A percentile compares a stretch with the other conserved stretches of the same genome.
These are phyloP conservation scores for Penicillium sp. DNA, from an alignment of 2,329 filamentous ascomycete species.

Conservation along the genomic window DNA sequence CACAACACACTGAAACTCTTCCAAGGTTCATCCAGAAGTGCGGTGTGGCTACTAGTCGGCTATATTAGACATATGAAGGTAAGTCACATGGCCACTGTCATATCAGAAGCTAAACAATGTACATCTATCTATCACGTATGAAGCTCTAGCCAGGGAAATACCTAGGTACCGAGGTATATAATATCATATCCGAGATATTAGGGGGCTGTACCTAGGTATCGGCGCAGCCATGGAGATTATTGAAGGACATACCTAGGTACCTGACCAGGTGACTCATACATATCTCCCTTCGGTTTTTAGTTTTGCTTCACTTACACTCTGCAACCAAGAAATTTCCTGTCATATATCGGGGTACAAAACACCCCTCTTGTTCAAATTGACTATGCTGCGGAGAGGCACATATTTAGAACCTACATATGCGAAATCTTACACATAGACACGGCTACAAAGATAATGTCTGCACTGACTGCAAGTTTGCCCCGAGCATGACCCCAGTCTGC, in stretches of 20 bases:
- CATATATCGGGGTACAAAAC: slow-evolving; percentile 20
- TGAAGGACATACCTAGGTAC: too few species aligned
- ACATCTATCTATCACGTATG: background rate
- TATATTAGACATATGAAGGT: background rate
- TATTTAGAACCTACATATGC: background rate
- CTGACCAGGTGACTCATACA: too few species aligned
- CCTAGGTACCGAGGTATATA: too few species aligned
- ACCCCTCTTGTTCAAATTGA: slow-evolving; percentile 16
- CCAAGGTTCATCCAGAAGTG: too few species aligned
- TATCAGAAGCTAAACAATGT: background rate
- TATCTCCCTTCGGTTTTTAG: too few species aligned
- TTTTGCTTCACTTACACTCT: too few species aligned
- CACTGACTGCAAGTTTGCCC: background rate
- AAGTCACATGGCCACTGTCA: background rate
- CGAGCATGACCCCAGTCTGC: slow-evolving; percentile 11
- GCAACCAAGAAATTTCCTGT: slow-evolving; percentile 13
- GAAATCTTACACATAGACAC: background rate
- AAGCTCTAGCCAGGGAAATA: background rate
- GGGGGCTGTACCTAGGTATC: too few species aligned
- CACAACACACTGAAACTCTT: background rate
- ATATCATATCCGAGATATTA: too few species aligned
- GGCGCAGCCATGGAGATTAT: too few species aligned
- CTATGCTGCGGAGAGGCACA: slow-evolving; percentile 5
- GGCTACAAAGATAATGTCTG: too few species aligned
- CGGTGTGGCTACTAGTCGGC: too few species aligned